Conservation (phyloP, 208 protist genomes). For the Trypanosoma cruzi region DNA sequence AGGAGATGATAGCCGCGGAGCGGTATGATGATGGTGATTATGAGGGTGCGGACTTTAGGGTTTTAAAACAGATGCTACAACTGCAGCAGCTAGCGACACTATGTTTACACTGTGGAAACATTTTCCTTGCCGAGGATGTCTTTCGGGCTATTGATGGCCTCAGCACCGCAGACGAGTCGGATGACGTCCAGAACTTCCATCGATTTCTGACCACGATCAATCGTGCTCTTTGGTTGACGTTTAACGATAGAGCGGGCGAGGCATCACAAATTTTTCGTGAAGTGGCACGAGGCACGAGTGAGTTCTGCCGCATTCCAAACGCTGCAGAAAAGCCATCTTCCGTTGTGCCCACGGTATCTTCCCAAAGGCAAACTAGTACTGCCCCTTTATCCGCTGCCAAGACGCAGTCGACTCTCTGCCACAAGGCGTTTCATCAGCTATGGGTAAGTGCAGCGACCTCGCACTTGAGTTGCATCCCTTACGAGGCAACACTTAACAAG, state of each 20-base stretch:
- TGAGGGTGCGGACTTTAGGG: slow-evolving; percentile 5
- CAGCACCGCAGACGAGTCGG: slow-evolving; percentile 12
- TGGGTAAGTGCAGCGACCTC: slow-evolving; percentile 60
- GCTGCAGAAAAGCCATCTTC: not conserved
- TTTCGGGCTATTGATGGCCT: slow-evolving; percentile 33
- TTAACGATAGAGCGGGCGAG: slow-evolving; percentile 43
- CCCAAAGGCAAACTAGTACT: not conserved
- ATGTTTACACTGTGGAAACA: slow-evolving; percentile 42
- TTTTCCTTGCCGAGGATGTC: slow-evolving; percentile 40
- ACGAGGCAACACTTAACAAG: slow-evolving; percentile 29
- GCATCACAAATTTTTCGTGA: slow-evolving; percentile 43
- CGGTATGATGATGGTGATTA: slow-evolving; percentile 22
- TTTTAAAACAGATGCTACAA: slow-evolving; percentile 28
- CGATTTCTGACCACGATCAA: slow-evolving; percentile 39
- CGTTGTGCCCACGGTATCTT: slow-evolving; percentile 11
- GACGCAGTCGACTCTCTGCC: slow-evolving; percentile 20
- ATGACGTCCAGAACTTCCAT: slow-evolving; percentile 32
- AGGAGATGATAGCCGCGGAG: slow-evolving; percentile 43
- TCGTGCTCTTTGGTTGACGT: slow-evolving; percentile 40
- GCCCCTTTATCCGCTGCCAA: not conserved
- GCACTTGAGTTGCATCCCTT: slow-evolving; percentile 65
- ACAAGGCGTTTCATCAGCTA: slow-evolving; percentile 43
- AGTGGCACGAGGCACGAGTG: slow-evolving; percentile 22
- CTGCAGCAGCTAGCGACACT: slow-evolving; percentile 43
- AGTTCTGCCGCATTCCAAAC: slow-evolving; percentile 8